These are phyloP conservation scores for Prunus mume DNA, from an alignment of 306 rosid genomes.

Conservation along the genomic window DNA sequence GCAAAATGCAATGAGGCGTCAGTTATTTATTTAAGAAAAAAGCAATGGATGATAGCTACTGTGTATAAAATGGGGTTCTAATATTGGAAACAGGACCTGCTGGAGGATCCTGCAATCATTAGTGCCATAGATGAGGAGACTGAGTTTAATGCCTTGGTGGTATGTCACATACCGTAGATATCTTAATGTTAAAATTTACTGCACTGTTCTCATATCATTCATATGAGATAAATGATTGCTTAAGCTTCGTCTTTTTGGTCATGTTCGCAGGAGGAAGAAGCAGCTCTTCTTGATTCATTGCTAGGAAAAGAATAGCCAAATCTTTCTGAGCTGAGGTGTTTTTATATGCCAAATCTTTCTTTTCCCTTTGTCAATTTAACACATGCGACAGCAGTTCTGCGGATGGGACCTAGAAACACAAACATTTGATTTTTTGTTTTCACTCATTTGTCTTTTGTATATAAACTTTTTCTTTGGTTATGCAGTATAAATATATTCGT, in stretches of 20 bases:
- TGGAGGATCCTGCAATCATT: constrained; percentile 74
- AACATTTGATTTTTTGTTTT: neutral
- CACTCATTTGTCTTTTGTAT: neutral
- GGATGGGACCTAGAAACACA: neutral
- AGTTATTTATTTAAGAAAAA: neutral
- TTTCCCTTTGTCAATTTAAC: neutral
- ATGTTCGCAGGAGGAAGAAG: constrained; percentile 79
- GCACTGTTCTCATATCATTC: constrained; percentile 15
- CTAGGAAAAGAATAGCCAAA: constrained; percentile 51
- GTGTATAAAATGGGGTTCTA: neutral
- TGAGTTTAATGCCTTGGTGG: constrained; percentile 93
- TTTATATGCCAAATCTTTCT: neutral
- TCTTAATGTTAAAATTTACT: neutral
- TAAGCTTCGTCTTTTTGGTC: constrained; percentile 13
- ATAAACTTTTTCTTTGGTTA: neutral
- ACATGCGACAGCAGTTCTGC: neutral
- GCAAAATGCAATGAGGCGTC: neutral
- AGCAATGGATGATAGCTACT: neutral
- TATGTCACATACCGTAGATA: constrained; percentile 27
- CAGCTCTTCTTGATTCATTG: constrained; percentile 77
- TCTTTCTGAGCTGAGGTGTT: no score
- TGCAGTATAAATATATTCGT: neutral
- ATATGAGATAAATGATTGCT: constrained; percentile 9
- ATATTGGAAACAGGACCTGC: constrained; percentile 61
- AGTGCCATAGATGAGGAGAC: constrained; percentile 92